Evolutionary conservation across 2,329 filamentous ascomycete genomes (phyloP).

Genomic region (Blumeriella jaapii): DNA sequence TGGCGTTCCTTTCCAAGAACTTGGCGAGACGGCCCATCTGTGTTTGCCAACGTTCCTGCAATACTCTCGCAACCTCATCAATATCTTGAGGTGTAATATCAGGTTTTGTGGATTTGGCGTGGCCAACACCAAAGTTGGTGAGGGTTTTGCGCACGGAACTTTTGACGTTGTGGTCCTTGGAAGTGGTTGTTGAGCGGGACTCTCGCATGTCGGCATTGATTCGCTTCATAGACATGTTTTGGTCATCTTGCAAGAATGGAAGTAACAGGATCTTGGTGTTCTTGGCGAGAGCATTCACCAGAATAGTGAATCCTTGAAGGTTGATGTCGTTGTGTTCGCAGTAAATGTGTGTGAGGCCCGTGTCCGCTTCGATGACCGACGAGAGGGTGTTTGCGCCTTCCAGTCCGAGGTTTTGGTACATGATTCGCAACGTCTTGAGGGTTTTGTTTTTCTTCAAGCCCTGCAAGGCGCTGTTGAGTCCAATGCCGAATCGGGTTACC

Average conservation of each 20-base stretch:
- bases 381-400: slow-evolving; percentile 59
- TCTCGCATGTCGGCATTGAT: slow-evolving; percentile 28
- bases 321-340: slow-evolving; percentile 64
- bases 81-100: slow-evolving; percentile 26
- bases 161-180: slow-evolving; percentile 18
- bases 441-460: slow-evolving; percentile 53
- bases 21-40: slow-evolving; percentile 21
- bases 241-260: slow-evolving; percentile 50
- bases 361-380: slow-evolving; percentile 55
- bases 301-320: slow-evolving; percentile 56
- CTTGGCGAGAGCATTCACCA: slow-evolving; percentile 55
- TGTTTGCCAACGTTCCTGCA: slow-evolving; percentile 24
- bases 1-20: slow-evolving; percentile 25
- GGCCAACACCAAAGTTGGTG: slow-evolving; percentile 19
- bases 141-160: slow-evolving; percentile 24
- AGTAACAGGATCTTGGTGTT: slow-evolving; percentile 52
- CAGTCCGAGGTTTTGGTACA: slow-evolving; percentile 56
- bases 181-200: slow-evolving; percentile 8
- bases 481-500: slow-evolving; percentile 55
- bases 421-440: slow-evolving; percentile 50
- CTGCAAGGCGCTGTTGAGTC: slow-evolving; percentile 52
- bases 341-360: slow-evolving; percentile 49
- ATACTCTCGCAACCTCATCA: slow-evolving; percentile 21
- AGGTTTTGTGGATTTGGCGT: slow-evolving; percentile 16
- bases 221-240: slow-evolving; percentile 46